Conservation (phyloP, 371 early-diverging fungal species). For the Rhizopus stolonifer region DNA sequence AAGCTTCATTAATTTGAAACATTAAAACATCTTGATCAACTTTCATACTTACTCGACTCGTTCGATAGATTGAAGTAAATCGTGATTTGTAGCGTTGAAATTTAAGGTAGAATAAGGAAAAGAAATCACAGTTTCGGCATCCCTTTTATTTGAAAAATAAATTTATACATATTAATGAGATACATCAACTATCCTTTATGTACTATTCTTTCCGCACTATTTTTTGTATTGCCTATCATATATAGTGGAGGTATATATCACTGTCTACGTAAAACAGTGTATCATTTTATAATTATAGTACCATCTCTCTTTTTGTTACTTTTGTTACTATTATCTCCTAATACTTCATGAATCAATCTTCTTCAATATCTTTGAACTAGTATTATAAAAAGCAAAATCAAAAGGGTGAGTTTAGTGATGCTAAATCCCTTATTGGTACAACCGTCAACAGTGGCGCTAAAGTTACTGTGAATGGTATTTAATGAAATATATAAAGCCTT, state of each 20-base stretch:
- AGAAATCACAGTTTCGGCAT: too few species aligned
- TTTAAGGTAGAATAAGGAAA: too few species aligned
- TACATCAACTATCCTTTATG: not conserved
- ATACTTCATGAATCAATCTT: not conserved
- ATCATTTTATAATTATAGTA: slow-evolving; percentile 8
- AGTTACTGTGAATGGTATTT: too few species aligned
- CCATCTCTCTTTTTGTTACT: not conserved
- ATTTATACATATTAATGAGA: slow-evolving; percentile 7
- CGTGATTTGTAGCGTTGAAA: too few species aligned
- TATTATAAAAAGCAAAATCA: not conserved
- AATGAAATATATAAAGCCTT: too few species aligned
- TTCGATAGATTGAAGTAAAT: too few species aligned
- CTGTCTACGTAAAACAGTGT: slow-evolving; percentile 4
- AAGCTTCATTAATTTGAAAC: too few species aligned
- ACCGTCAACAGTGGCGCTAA: too few species aligned
- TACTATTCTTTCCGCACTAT: not conserved
- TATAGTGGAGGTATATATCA: slow-evolving; percentile 4
- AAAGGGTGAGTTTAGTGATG: not conserved
- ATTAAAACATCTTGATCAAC: too few species aligned
- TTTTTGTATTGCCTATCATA: too few species aligned
- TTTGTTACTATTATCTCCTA: not conserved
- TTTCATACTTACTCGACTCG: too few species aligned
- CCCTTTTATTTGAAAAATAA: too few species aligned
- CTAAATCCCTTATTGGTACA: not conserved
- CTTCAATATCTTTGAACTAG: not conserved